phyloP scores from a whole-genome alignment of 1,284 basidiomycete genomes.

The Ceratobasidium sp. region DNA sequence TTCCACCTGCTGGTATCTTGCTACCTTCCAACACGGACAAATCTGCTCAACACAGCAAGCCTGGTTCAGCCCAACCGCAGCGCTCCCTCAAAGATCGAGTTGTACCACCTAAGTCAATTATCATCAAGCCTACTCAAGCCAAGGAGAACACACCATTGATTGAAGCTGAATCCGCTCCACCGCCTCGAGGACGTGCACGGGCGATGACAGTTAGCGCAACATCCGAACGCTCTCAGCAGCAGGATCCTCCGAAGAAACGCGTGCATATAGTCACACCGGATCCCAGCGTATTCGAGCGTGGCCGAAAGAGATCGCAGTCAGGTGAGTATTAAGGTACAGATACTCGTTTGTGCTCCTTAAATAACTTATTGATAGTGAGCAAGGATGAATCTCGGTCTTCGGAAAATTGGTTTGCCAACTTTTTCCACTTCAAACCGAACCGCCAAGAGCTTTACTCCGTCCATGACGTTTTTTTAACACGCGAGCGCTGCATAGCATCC shows the following conservation, averaged over 20 bases:
- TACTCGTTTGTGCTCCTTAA: no score
- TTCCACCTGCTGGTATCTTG: conserved; percentile 7
- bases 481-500: conserved; percentile 69
- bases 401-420: conserved; percentile 82
- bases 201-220: conserved; percentile 2
- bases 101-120: neutral
- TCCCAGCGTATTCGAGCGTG: neutral
- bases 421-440: conserved; percentile 87
- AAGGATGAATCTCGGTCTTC: neutral
- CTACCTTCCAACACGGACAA: neutral
- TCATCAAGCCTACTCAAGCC: neutral
- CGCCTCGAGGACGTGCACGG: conserved; percentile 11
- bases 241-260: conserved; percentile 7
- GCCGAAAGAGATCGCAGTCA: conserved; percentile 19
- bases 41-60: neutral
- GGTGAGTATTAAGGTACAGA: neutral
- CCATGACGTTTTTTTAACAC: conserved; percentile 73
- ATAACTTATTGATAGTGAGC: neutral
- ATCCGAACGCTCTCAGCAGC: neutral
- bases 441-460: conserved; percentile 72
- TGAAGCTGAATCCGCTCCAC: neutral
- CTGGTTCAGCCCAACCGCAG: neutral
- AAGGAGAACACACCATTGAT: conserved; percentile 12
- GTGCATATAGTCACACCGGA: conserved; percentile 40
- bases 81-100: neutral